phyloP scores from a whole-genome alignment of 1,284 basidiomycete genomes.

The Bondarzewia mesenterica region DNA sequence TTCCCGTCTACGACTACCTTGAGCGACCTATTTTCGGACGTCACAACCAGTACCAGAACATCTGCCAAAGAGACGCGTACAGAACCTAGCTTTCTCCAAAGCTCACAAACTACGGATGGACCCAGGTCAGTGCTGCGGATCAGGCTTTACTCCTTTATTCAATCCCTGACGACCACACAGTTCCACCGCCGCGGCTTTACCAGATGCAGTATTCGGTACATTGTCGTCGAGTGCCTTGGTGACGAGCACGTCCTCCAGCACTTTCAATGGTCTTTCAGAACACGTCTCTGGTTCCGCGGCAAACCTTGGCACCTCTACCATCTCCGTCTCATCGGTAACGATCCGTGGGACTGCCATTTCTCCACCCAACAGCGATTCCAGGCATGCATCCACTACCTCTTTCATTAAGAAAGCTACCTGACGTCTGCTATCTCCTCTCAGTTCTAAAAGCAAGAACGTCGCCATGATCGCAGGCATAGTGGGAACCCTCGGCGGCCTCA shows the following conservation, averaged over 20 bases:
- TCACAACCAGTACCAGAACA: no score
- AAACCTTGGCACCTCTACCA: background rate
- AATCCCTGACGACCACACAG: no score
- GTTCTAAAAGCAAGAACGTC: background rate
- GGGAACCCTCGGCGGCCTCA: conserved; percentile 1
- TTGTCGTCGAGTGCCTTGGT: background rate
- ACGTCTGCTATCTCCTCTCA: background rate
- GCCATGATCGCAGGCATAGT: conserved; percentile 3
- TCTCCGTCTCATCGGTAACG: background rate
- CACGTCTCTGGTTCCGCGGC: background rate
- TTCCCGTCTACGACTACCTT: no score
- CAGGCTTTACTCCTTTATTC: no score
- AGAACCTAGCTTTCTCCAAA: no score
- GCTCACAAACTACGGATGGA: no score
- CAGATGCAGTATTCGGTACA: background rate
- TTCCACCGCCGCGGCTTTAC: background rate
- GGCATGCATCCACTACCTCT: no score
- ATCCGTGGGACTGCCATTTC: background rate
- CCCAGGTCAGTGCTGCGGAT: no score
- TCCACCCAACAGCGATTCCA: no score
- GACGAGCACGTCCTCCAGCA: background rate
- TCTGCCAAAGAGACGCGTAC: no score
- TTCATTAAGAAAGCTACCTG: no score
- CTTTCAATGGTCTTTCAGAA: background rate
- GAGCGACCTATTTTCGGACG: no score